These are phyloP conservation scores for Solanum ossicruentum DNA, from an alignment of 257 asterid species.

Conservation along the genomic window DNA sequence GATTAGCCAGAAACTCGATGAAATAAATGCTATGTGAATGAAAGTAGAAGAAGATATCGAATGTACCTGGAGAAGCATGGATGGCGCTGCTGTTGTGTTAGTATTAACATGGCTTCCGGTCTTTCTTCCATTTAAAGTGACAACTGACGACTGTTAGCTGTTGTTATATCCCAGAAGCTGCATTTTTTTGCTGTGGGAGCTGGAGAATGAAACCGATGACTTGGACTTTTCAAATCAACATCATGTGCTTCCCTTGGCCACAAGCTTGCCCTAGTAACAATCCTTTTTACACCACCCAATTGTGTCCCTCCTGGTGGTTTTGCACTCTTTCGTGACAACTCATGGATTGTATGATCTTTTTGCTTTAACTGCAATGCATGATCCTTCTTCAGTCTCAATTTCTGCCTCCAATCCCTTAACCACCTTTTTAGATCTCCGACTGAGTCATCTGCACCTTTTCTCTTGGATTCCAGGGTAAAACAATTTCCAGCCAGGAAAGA, in stretches of 20 bases:
- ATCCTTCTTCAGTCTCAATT: slow-evolving; percentile 38
- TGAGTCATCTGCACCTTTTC: slow-evolving; percentile 18
- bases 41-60: neutral
- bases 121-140: slow-evolving; percentile 39
- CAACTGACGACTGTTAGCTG: slow-evolving; percentile 45
- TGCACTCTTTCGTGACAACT: slow-evolving; percentile 27
- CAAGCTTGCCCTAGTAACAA: slow-evolving; percentile 18
- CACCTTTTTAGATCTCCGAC: slow-evolving; percentile 22
- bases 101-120: slow-evolving; percentile 37
- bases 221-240: slow-evolving; percentile 28
- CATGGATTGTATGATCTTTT: slow-evolving; percentile 29
- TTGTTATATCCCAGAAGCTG: slow-evolving; percentile 53
- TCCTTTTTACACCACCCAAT: slow-evolving; percentile 19
- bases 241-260: slow-evolving; percentile 17
- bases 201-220: slow-evolving; percentile 37
- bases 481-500: slow-evolving; percentile 33
- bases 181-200: slow-evolving; percentile 46
- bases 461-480: slow-evolving; percentile 43
- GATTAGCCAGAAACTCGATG: neutral
- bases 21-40: neutral
- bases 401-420: slow-evolving; percentile 38
- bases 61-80: slow-evolving; percentile 56
- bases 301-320: slow-evolving; percentile 18
- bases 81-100: slow-evolving; percentile 30
- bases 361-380: slow-evolving; percentile 33